Evolutionary conservation across 2,329 filamentous ascomycete genomes (phyloP), one percentile per base, ranked within the genome.

Genomic region (Waltergamsia citrina): DNA sequence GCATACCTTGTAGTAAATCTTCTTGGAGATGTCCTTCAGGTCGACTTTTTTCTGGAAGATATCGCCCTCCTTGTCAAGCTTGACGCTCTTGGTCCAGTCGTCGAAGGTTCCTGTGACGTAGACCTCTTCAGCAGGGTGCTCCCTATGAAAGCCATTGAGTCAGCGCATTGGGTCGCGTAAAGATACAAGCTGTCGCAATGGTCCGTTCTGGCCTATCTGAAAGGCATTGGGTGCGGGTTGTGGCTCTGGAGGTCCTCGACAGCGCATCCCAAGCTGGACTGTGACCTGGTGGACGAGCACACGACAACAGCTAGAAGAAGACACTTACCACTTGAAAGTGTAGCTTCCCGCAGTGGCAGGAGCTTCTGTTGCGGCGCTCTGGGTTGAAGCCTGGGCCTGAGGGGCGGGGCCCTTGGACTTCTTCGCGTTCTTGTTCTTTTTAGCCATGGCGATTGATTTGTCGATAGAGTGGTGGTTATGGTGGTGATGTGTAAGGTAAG

Each of bases 61-160:
- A 43, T 77, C 67, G 53, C 73, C 82, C 26, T 77, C 70, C 63
- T 85, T 86, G 31, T 87, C 78, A 38, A 98, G 73, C 65, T 83
- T 75, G 57, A 90, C 75, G 37, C 78, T 86, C 69, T 92, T 90
- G 46, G 74, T 72, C 92, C 92, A 98, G 64, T 85, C 74, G 63
- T 96, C 90, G 56, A 96, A 96, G 42, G 85, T 90, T 55, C 92
- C 92, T 26, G 90, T 96, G 48, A 96, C 92, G 60, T 82, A 90
- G 57, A 96, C 90, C 55, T 93, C 83, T 46, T 79, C 72, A 54
- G 84, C 88, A 48, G 78, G 68, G 57, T 92, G 80, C 54, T 81
- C 77, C 90, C 90, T 95, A 20, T 10, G 4, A 20, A 62, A 46
- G 51, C 29, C 24, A 20, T 35, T 35, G 33, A 9, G 33, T 35